phyloP scores from a whole-genome alignment of 1,284 basidiomycete species.

The Ceratobasidium papillatum region DNA sequence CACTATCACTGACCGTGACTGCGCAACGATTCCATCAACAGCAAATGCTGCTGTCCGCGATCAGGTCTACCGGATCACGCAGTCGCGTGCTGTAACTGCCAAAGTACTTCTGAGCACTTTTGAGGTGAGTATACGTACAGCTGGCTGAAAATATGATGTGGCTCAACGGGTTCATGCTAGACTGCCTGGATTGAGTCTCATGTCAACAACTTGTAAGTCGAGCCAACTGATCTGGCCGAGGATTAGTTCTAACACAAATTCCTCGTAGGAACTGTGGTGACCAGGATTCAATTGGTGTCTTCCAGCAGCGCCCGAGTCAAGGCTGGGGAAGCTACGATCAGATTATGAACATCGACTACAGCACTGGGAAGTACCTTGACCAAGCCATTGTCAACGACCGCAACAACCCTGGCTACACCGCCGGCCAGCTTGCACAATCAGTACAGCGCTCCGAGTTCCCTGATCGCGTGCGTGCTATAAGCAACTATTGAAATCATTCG shows the following conservation, averaged over 20 bases:
- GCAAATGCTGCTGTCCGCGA: constrained; percentile 32
- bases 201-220: constrained; percentile 34
- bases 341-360: constrained; percentile 41
- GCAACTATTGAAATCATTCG: not conserved
- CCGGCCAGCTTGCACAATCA: constrained; percentile 34
- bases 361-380: constrained; percentile 36
- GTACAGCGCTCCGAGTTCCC: constrained; percentile 38
- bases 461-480: constrained; percentile 15
- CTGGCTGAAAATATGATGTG: not conserved
- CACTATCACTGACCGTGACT: constrained; percentile 15
- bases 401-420: constrained; percentile 30
- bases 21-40: constrained; percentile 27
- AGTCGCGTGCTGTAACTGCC: constrained; percentile 25
- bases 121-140: constrained; percentile 8
- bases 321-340: constrained; percentile 42
- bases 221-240: not conserved
- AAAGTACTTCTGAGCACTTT: constrained; percentile 34
- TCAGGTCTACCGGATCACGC: constrained; percentile 33
- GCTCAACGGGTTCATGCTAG: not conserved
- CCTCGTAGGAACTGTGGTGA: constrained; percentile 33
- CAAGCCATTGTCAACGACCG: constrained; percentile 34
- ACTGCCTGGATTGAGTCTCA: constrained; percentile 38
- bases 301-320: constrained; percentile 42
- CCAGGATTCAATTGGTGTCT: constrained; percentile 41
- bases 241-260: not conserved